Evolutionary conservation across 2,329 filamentous ascomycete species (phyloP), one percentile per base, ranked within the genome.

Genomic region (Acrodontium crateriforme): DNA sequence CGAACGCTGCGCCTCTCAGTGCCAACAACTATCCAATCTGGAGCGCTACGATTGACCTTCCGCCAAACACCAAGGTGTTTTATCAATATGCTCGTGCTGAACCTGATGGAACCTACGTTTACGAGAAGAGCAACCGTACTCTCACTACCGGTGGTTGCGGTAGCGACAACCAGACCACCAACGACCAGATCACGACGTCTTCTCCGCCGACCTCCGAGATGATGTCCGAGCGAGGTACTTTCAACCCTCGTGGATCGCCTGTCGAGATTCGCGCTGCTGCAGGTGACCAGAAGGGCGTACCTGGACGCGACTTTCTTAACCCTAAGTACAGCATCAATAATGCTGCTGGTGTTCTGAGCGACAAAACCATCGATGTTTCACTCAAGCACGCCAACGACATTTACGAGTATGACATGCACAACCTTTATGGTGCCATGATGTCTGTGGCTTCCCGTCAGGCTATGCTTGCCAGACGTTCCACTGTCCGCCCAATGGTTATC

Each of bases 361-460:
- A 58, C 31, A 44, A 45, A 25, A 63, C 78, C 0, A 67, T 81
- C 29, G 63, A 71, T 37, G 78, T 76, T 1, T 68, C 81, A 44
- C 55, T 81, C 6, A 63, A 74, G 6, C 77, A 82, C 48, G 63
- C 71, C 22, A 74, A 78, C 32, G 77, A 77, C 1, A 56, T 74
- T 19, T 60, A 63, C 12, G 71, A 79, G 50, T 82, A 80, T 45
- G 80, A 85, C 40, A 78, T 73, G 0, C 80, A 85, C 50, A 84
- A 84, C 41, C 53, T 84, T 1, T 83, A 80, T 49, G 80, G 80
- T 1, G 68, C 69, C 43, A 64, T 81, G 72, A 85, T 84, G 78
- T 77, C 74, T 2, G 54, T 62, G 11, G 58, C 69, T 4, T 78
- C 75, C 0, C 66, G 70, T 28, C 52, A 64, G 9, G 73, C 79